A percentile compares a stretch with the other conserved stretches of the same genome.
phyloP scores from a whole-genome alignment of 2,329 filamentous ascomycete genomes.

The Elsinoe australis region DNA sequence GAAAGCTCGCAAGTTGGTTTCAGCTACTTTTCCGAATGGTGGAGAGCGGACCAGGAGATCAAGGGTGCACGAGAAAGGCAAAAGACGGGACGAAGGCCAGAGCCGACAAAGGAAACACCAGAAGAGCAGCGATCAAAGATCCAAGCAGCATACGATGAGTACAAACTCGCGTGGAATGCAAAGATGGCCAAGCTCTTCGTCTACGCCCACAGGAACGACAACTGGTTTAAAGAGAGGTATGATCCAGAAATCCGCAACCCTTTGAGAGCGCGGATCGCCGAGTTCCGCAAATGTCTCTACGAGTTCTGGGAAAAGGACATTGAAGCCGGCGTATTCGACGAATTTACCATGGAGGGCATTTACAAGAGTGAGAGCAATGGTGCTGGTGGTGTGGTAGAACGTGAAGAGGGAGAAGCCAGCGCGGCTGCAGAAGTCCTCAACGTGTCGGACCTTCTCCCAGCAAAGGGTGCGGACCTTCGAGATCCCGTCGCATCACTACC shows the following conservation, averaged over 20 bases:
- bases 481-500: conserved; percentile 85
- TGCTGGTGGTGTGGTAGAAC: conserved; percentile 75
- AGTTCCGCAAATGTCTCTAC: conserved; percentile 71
- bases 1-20: conserved; percentile 76
- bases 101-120: conserved; percentile 60
- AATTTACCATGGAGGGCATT: conserved; percentile 87
- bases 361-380: conserved; percentile 91
- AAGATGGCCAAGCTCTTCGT: conserved; percentile 86
- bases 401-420: conserved; percentile 90
- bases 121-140: conserved; percentile 74
- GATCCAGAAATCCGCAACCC: conserved; percentile 71
- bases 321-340: conserved; percentile 78
- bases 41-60: conserved; percentile 72
- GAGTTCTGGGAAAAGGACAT: conserved; percentile 85
- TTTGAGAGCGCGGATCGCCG: conserved; percentile 66
- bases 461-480: conserved; percentile 73
- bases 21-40: conserved; percentile 81
- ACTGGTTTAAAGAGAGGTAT: conserved; percentile 97
- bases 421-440: conserved; percentile 87
- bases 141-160: conserved; percentile 58
- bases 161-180: conserved; percentile 40
- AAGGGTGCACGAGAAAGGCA: conserved; percentile 71
- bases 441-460: conserved; percentile 82
- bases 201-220: conserved; percentile 83
- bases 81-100: conserved; percentile 57